Conservation (phyloP, 306 rosid species). For the Hippophae gyantsensis region DNA sequence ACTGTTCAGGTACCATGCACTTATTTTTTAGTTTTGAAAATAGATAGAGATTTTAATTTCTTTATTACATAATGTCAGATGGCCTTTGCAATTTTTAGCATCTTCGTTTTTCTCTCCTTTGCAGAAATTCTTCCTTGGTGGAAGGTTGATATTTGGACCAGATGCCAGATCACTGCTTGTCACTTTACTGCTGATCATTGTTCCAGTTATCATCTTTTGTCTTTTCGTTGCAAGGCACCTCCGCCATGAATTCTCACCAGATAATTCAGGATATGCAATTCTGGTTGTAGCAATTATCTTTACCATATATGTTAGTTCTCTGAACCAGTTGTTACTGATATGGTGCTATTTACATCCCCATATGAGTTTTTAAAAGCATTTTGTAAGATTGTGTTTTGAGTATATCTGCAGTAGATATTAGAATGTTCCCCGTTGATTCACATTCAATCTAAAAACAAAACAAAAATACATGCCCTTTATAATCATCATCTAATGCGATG, state of each 20-base stretch:
- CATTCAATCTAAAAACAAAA: background rate
- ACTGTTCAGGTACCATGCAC: background rate
- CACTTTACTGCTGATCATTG: conserved; percentile 60
- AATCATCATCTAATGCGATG: too few relatives aligned
- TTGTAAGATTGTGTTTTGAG: background rate
- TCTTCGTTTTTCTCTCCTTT: conserved; percentile 19
- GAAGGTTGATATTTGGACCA: conserved; percentile 87
- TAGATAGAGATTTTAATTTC: background rate
- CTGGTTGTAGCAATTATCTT: conserved; percentile 56
- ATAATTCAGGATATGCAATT: conserved; percentile 63
- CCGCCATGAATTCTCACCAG: conserved; percentile 59
- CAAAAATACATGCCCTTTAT: background rate
- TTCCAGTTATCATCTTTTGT: conserved; percentile 69
- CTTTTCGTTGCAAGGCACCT: conserved; percentile 76
- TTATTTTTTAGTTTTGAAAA: background rate
- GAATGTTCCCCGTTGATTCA: background rate
- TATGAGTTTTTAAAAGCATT: background rate
- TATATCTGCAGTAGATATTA: background rate
- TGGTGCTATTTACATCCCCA: background rate
- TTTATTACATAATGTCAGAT: background rate
- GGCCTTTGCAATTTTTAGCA: conserved; percentile 3
- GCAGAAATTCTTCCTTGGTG: conserved; percentile 83
- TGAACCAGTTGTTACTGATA: conserved; percentile 10
- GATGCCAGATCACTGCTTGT: conserved; percentile 77
- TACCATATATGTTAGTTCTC: conserved; percentile 56